Base-by-base conservation (phyloP, 2,329 filamentous ascomycete species). In the Xylariales sp. region DNA sequence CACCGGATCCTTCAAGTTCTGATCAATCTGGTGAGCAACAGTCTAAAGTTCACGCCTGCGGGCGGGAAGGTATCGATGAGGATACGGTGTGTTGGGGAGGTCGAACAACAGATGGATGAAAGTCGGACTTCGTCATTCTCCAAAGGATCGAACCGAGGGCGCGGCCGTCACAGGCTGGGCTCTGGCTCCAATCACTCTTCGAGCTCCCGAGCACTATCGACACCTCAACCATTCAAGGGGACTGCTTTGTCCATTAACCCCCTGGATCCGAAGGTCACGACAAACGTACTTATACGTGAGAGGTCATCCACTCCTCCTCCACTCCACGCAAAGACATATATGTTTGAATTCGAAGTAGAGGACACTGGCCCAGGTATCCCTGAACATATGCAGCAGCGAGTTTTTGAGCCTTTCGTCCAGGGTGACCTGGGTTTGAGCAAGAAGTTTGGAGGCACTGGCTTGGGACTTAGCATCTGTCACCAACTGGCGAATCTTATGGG, bases 331-430 rank as follows among this genome's bases (percentile, higher is more conserved):
- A 81, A 75, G 54, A 74, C 76, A n/a, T 76, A 86, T 38, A 56
- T 80, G 8, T 95, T 95, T 50, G 85, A 94, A 53, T 95, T 95
- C 43, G 85, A 94, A 55, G 88, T 95, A 1, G 75, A 88, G 55
- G 90, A 96, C 49, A 91, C 83, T 1, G 90, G 90, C 0, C 89
- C 88, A 1, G 90, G 90, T 19, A 95, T 95, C 40, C 79, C 88
- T 0, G 76, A 81, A 6, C 67, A 83, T 46, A 77, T 94, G 59
- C 88, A 89, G 50, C 71, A 86, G 40, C 83, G 83, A 48, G 88
- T 96, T 8, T 96, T 96, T 56, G 90, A 95, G 58, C 90, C 90
- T 1, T 96, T 96, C 54, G 86, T 95, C 0, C 90, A 96, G 60
- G 90, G 86, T n/a, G 89, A 95, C 55, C 66, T 93, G 2, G 86